Base-by-base conservation (phyloP, 495 filamentous ascomycete genomes). In the Talaromyces thailandensis region DNA sequence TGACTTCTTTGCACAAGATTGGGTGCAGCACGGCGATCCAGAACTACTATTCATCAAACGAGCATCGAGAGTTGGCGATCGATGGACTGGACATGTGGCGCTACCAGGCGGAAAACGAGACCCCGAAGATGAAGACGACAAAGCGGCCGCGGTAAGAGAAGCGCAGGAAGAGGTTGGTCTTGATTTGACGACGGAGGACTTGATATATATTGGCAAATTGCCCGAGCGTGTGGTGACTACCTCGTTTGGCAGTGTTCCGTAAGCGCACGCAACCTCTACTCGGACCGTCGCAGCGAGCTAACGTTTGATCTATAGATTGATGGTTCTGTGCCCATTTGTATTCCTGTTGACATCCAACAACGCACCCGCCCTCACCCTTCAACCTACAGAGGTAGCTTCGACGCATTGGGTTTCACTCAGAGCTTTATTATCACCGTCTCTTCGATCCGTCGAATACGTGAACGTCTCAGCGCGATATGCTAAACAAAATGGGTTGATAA, bases 41-140 rank as follows among this genome's bases (percentile, higher is more conserved):
- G 89, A 93, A 67, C 77, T 86, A 11, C 76, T 91, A 12, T 90
- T 91, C 66, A 93, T 93, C 70, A 92, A 92, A 70, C 77, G 89
- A 51, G 85, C 89, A 23, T 81, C 86, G 25, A 78, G 89, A 32
- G 76, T 79, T 23, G 88, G 88, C 5, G 89, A 93, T 71, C 78
- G 87, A 56, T 93, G 89, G 89, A 89, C 83, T 0, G 82, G 86
- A 48, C 88, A 92, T 78, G 83, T 90, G 59, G 89, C 89, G 0
- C 73, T 92, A 4, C 89, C 89, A 0, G 89, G 89, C 24, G 89
- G 89, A 4, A 88, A 85, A 65, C 73, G 85, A 65, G 89, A 93
- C 64, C 82, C 84, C 0, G 82, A 82, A 57, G 89, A 93, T 77
- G 79, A 66, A 31, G 76, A 84, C 67, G 89, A 92, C 68, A 70